Evolutionary conservation across 2,329 filamentous ascomycete species (phyloP).

Genomic region (Colletotrichum camelliae): DNA sequence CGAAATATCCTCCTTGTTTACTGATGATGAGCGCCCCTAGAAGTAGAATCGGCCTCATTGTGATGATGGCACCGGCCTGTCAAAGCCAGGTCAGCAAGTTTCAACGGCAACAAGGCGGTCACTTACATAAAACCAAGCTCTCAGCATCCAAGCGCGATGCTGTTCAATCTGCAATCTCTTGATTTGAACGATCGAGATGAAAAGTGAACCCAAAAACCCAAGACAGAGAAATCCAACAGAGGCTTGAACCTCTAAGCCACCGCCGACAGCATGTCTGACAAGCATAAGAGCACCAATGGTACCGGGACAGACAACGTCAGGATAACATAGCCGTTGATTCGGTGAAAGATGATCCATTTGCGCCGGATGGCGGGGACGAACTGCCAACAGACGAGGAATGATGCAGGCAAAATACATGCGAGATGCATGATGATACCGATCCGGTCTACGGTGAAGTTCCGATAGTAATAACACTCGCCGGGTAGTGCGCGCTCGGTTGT

Average conservation of each 20-base stretch:
- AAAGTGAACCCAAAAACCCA: constrained; percentile 44
- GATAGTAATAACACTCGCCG: constrained; percentile 48
- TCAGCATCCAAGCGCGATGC: constrained; percentile 68
- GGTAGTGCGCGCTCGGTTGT: constrained; percentile 26
- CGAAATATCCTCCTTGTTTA: constrained; percentile 28
- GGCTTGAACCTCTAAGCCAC: constrained; percentile 51
- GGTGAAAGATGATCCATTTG: constrained; percentile 56
- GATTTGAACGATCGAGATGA: constrained; percentile 58
- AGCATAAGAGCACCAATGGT: constrained; percentile 58
- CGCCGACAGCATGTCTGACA: constrained; percentile 54
- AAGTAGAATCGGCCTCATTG: constrained; percentile 53
- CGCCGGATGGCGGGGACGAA: constrained; percentile 52
- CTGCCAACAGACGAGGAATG: constrained; percentile 47
- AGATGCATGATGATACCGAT: constrained; percentile 52
- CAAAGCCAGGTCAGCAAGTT: background rate
- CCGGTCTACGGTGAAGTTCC: constrained; percentile 27
- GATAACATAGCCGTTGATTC: constrained; percentile 62
- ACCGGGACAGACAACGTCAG: constrained; percentile 48
- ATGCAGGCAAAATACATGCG: constrained; percentile 44
- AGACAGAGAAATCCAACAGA: constrained; percentile 47
- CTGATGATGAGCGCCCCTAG: constrained; percentile 45
- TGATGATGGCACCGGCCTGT: constrained; percentile 57
- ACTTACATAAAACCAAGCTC: constrained; percentile 53
- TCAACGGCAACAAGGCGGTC: background rate
- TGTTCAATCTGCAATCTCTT: constrained; percentile 65